Percentiles rank a stretch among this genome's conserved stretches.
These are phyloP conservation scores for Abrus precatorius DNA, from an alignment of 306 rosid species.

Conservation along the genomic window DNA sequence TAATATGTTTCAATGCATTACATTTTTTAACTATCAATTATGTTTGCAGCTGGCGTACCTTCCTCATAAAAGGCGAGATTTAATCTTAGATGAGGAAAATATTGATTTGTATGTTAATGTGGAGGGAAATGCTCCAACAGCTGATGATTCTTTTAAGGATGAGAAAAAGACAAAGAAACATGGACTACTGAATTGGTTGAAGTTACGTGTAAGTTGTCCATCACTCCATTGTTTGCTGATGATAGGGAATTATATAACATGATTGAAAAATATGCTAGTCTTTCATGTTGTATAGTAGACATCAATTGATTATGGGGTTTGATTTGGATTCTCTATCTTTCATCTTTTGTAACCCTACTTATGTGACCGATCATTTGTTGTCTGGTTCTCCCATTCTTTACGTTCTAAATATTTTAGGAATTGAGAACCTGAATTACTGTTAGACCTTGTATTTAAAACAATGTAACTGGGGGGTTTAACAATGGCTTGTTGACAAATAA, in stretches of 20 bases:
- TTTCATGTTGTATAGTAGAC: slow-evolving; percentile 36
- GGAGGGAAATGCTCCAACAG: slow-evolving; percentile 72
- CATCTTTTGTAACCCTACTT: slow-evolving; percentile 23
- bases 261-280: slow-evolving; percentile 14
- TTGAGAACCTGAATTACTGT: slow-evolving; percentile 26
- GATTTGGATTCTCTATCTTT: slow-evolving; percentile 35
- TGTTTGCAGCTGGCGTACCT: slow-evolving; percentile 92
- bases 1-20: background rate
- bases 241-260: slow-evolving; percentile 20
- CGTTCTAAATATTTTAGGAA: background rate
- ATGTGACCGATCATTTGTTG: slow-evolving; percentile 20
- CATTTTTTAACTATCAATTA: slow-evolving; percentile 44
- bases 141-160: slow-evolving; percentile 72
- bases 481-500: slow-evolving; percentile 16
- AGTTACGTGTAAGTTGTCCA: slow-evolving; percentile 75
- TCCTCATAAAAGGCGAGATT: slow-evolving; percentile 93
- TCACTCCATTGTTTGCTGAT: slow-evolving; percentile 19
- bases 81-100: slow-evolving; percentile 89
- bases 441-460: slow-evolving; percentile 13
- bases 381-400: slow-evolving; percentile 41
- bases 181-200: slow-evolving; percentile 95
- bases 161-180: slow-evolving; percentile 92
- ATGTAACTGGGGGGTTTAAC: slow-evolving; percentile 20
- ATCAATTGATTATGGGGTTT: slow-evolving; percentile 37
- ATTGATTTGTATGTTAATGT: slow-evolving; percentile 77